Evolutionary conservation across 805 yeast species (phyloP), one percentile per base, ranked within the genome.

Genomic region (Cyberlindnera xishuangbannaensis): DNA sequence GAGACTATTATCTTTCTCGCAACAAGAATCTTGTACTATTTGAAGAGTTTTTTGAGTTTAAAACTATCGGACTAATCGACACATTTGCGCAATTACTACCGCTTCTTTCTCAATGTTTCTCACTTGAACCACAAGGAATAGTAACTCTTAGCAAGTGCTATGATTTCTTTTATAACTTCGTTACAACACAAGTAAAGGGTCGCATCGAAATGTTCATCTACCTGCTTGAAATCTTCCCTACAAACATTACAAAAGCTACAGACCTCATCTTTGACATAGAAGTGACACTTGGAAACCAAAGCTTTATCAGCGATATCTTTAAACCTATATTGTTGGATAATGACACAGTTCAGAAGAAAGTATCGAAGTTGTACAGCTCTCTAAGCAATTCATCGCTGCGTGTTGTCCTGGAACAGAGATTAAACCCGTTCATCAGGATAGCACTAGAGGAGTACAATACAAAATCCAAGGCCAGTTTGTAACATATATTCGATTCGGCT

Each of bases 11-110:
- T 31, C 31, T 58, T 1, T 31, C 40, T 7, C 40, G 45, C 4
- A 59, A 53, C 32, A 56, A 53, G 31, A 64, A 62, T 30, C 33
- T 59, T 6, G 43, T 56, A 1, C 36, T 54, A 3, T 61, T 57
- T 31, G 55, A 52, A 6, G 61, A 60, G 21, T 47, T 59, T 26
- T 61, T 61, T 36, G 55, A 51, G 18, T 48, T 41, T 28, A 48
- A 50, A n/a, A 44, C 49, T 2, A 47, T 41, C 1, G 37, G 33
- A 19, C 25, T 58, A 10, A 44, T 51, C 20, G 51, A 44, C 3
- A 35, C 42, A 2, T 28, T 55, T 15, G 30, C 41, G 15, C 28
- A 15, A 6, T 34, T 54, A 7, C 30, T 45, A 13, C 26, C 22
- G 11, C 12, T 40, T 3, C 5, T 36, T 2, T 12, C 17, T 12